phyloP scores from a whole-genome alignment of 1,284 basidiomycete species.

The Leccinum insolens region DNA sequence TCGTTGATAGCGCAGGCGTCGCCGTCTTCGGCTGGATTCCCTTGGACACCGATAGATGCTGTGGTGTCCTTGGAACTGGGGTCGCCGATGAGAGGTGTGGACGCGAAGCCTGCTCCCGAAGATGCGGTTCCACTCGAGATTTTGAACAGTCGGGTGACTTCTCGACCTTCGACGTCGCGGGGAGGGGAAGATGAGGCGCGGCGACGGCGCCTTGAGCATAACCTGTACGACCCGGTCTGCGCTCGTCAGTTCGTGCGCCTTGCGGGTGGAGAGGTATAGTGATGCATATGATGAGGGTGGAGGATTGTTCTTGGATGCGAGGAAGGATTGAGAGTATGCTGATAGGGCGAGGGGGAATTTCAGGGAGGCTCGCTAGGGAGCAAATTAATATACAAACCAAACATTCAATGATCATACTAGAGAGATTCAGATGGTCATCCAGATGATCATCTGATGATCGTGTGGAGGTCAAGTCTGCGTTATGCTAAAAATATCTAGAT shows the following conservation, averaged over 20 bases:
- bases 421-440: no score
- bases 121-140: conserved; percentile 53
- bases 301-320: conserved; percentile 54
- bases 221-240: conserved; percentile 64
- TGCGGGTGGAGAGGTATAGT: conserved; percentile 51
- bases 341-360: conserved; percentile 41
- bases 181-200: conserved; percentile 13
- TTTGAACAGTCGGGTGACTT: conserved; percentile 49
- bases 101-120: conserved; percentile 55
- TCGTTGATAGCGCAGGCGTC: conserved; percentile 1
- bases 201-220: conserved; percentile 62
- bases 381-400: no score
- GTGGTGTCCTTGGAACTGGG: conserved; percentile 14
- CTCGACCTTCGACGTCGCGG: no score
- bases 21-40: conserved; percentile 10
- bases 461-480: no score
- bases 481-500: no score
- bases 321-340: conserved; percentile 58
- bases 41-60: conserved; percentile 19
- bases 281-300: conserved; percentile 52
- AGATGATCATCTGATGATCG: no score
- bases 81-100: conserved; percentile 39
- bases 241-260: conserved; percentile 61
- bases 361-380: conserved; percentile 28
- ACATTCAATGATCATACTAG: no score